Evolutionary conservation across 768 basidiomycete genomes (phyloP).

Genomic region (Leccinum sublutescens): DNA sequence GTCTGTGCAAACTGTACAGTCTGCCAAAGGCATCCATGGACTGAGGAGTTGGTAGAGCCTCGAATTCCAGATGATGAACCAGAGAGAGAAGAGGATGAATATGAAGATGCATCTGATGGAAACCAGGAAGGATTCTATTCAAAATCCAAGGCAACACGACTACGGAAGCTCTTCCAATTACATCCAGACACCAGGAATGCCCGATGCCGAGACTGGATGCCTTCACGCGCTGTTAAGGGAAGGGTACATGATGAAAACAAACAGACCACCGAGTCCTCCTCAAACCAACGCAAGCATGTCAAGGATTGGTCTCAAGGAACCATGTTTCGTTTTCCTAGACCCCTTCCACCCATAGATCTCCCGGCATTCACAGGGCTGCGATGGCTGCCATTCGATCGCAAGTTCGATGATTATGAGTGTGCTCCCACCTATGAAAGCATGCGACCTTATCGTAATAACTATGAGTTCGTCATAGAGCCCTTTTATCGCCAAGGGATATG

Average conservation of each 20-base stretch:
- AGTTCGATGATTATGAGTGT: not conserved
- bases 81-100: no score
- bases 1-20: not conserved
- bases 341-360: not conserved
- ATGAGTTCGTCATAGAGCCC: slow-evolving; percentile 1
- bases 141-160: not conserved
- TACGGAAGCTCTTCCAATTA: not conserved
- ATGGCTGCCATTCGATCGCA: not conserved
- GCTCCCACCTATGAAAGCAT: slow-evolving; percentile 5
- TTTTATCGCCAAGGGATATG: slow-evolving; percentile 2
- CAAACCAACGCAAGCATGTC: not conserved
- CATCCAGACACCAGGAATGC: not conserved
- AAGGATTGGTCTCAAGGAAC: not conserved
- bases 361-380: not conserved
- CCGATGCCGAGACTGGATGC: not conserved
- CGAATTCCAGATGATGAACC: not conserved
- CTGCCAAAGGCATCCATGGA: not conserved
- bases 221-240: not conserved
- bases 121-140: not conserved
- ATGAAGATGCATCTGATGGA: not conserved
- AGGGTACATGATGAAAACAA: not conserved
- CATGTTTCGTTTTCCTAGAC: slow-evolving; percentile 2
- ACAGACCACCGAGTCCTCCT: not conserved
- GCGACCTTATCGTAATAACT: not conserved
- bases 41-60: not conserved